phyloP scores from a whole-genome alignment of 345 rosid species.

The Bruguiera parviflora region DNA sequence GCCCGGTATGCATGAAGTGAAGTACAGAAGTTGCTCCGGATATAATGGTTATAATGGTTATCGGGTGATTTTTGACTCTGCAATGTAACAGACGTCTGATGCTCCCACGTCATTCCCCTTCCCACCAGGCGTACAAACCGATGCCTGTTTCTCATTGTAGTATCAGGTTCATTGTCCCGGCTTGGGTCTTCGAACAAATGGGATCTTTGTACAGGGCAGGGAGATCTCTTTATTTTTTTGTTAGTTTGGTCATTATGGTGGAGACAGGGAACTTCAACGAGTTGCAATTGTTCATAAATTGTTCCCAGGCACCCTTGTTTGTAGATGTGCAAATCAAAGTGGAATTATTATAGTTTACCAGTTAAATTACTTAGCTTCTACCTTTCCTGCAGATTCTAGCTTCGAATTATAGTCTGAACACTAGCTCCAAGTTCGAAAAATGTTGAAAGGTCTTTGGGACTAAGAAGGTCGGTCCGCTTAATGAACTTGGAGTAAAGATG shows the following conservation, averaged over 20 bases:
- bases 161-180: background rate
- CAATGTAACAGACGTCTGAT: background rate
- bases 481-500: too few relatives aligned
- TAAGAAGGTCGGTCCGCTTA: too few relatives aligned
- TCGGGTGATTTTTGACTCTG: background rate
- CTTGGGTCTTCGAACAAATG: slow-evolving; percentile 5
- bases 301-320: slow-evolving; percentile 12
- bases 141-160: background rate
- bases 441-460: too few relatives aligned
- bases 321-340: background rate
- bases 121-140: slow-evolving; percentile 5
- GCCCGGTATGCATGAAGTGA: background rate
- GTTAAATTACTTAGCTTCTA: background rate
- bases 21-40: background rate
- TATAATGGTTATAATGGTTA: background rate
- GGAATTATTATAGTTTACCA: background rate
- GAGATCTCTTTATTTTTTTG: too few relatives aligned
- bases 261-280: slow-evolving; percentile 6
- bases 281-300: slow-evolving; percentile 34
- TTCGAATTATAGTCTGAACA: background rate
- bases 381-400: background rate
- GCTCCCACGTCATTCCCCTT: background rate
- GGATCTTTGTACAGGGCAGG: slow-evolving; percentile 28
- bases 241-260: too few relatives aligned
- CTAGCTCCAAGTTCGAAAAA: too few relatives aligned